Evolutionary conservation across 441 rosid species (phyloP).

Genomic region (Bruguiera hainesii): DNA sequence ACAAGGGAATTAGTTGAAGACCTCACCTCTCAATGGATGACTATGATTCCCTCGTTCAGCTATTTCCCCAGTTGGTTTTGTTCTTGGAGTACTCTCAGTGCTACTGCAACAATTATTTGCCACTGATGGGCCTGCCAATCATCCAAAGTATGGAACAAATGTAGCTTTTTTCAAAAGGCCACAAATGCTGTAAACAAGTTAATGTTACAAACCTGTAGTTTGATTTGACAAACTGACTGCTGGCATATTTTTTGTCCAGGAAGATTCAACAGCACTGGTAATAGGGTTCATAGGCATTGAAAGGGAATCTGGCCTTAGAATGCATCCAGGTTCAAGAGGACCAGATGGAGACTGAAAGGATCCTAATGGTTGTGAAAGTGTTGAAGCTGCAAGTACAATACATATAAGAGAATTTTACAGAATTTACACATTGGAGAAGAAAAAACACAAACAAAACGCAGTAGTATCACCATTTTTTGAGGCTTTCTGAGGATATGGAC

Average conservation of each 20-base stretch:
- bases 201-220: constrained; percentile 43
- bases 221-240: constrained; percentile 46
- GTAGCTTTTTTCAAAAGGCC: not conserved
- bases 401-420: not conserved
- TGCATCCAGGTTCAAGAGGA: constrained; percentile 46
- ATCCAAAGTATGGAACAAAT: constrained; percentile 13
- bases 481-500: constrained; percentile 74
- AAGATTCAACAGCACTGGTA: constrained; percentile 40
- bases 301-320: constrained; percentile 53
- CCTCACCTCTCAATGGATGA: constrained; percentile 66
- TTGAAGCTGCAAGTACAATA: not conserved
- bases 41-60: constrained; percentile 51
- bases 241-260: constrained; percentile 59
- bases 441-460: not conserved
- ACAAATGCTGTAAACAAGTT: not conserved
- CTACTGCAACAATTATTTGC: constrained; percentile 71
- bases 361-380: constrained; percentile 45
- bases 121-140: constrained; percentile 39
- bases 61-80: constrained; percentile 39
- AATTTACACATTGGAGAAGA: not conserved
- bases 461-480: constrained; percentile 43
- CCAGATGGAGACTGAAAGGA: constrained; percentile 56
- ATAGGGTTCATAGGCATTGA: constrained; percentile 56
- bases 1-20: not conserved
- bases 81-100: constrained; percentile 58